phyloP scores from a whole-genome alignment of 148 eudicot species.

The Pharnaceum exiguum region DNA sequence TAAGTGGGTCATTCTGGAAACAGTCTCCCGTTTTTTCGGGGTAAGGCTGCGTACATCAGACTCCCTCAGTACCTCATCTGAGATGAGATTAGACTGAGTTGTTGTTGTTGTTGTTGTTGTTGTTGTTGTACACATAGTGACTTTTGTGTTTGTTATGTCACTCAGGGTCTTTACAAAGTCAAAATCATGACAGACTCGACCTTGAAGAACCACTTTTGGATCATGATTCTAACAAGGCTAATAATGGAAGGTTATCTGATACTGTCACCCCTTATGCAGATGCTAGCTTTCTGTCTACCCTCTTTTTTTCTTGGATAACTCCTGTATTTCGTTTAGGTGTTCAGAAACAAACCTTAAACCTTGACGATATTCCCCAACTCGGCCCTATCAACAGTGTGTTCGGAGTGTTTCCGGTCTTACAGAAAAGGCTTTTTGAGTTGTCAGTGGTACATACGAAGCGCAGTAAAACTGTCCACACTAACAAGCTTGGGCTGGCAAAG shows the following conservation, averaged over 20 bases:
- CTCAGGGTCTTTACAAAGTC: too few species aligned
- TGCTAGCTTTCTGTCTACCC: not conserved
- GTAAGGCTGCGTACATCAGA: too few species aligned
- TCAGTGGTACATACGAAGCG: not conserved
- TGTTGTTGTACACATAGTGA: too few species aligned
- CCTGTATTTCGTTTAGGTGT: not conserved
- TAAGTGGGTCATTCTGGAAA: too few species aligned
- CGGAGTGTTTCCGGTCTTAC: constrained; percentile 3
- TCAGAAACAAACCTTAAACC: constrained; percentile 3
- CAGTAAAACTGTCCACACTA: too few species aligned
- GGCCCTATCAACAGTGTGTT: constrained; percentile 1
- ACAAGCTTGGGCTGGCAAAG: not conserved
- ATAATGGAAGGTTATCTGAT: not conserved
- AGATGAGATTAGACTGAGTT: too few species aligned
- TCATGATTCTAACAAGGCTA: too few species aligned
- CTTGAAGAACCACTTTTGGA: not conserved
- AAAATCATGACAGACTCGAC: too few species aligned
- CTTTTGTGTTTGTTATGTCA: too few species aligned
- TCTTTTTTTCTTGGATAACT: constrained; percentile 11
- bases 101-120: too few species aligned
- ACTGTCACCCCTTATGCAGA: constrained; percentile 3
- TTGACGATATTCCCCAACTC: constrained; percentile 14
- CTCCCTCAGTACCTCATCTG: too few species aligned
- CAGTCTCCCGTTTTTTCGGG: too few species aligned
- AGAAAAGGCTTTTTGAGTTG: not conserved